phyloP scores from a whole-genome alignment of 345 rosid species.

The Sisymbrium irio region DNA sequence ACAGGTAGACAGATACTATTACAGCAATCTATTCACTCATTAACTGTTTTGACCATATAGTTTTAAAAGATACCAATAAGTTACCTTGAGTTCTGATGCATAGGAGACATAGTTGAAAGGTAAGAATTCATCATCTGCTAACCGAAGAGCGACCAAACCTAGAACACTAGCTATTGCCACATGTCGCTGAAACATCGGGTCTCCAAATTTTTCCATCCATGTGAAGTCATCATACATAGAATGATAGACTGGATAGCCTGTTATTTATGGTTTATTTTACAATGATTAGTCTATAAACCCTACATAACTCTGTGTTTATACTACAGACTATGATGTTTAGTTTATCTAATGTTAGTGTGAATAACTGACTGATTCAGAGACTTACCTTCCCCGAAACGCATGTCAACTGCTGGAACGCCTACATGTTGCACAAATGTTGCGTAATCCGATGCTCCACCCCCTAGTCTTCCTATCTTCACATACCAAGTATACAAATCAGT shows the following conservation, averaged over 20 bases:
- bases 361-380: not conserved
- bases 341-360: not conserved
- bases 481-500: slow-evolving; percentile 8
- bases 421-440: slow-evolving; percentile 80
- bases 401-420: slow-evolving; percentile 65
- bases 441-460: slow-evolving; percentile 69
- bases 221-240: slow-evolving; percentile 79
- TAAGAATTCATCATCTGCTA: slow-evolving; percentile 74
- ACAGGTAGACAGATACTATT: slow-evolving; percentile 6
- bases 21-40: not conserved
- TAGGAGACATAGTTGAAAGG: slow-evolving; percentile 70
- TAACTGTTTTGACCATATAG: not conserved
- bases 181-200: slow-evolving; percentile 70
- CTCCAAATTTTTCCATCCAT: slow-evolving; percentile 86
- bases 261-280: not conserved
- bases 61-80: not conserved
- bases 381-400: slow-evolving; percentile 60
- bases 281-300: too few relatives aligned
- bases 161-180: slow-evolving; percentile 76
- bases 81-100: slow-evolving; percentile 69
- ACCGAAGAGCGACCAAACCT: slow-evolving; percentile 70
- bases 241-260: slow-evolving; percentile 84
- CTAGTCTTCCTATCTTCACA: slow-evolving; percentile 61
- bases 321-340: not conserved
- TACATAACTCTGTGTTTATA: not conserved